These are phyloP conservation scores for Boletus barrowsii DNA, from an alignment of 768 basidiomycete species.

Conservation along the genomic window DNA sequence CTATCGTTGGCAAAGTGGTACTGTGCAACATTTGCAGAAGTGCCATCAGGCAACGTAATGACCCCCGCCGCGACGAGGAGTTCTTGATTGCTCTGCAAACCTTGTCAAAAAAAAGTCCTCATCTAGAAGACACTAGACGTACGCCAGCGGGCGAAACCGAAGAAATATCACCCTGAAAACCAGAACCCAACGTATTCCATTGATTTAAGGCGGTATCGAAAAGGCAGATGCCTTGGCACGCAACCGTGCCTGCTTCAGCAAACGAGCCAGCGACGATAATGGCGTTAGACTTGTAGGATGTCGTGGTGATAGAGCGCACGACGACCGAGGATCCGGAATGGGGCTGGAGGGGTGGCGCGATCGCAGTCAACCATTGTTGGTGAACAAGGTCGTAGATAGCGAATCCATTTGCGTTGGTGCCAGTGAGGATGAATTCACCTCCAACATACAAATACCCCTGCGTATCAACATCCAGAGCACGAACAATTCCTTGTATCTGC, in stretches of 20 bases:
- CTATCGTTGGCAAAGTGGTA: conserved; percentile 69
- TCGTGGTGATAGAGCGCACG: conserved; percentile 68
- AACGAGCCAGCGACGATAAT: conserved; percentile 91
- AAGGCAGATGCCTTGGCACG: conserved; percentile 76
- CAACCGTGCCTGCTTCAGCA: conserved; percentile 66
- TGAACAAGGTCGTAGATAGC: conserved; percentile 74
- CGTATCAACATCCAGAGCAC: conserved; percentile 62
- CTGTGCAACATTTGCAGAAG: conserved; percentile 66
- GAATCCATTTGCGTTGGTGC: conserved; percentile 61
- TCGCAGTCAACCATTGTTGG: conserved; percentile 59
- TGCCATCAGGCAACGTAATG: conserved; percentile 62
- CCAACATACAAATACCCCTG: conserved; percentile 75
- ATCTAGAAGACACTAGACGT: conserved; percentile 25
- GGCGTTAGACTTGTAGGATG: conserved; percentile 54
- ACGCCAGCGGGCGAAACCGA: conserved; percentile 82
- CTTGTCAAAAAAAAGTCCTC: conserved; percentile 4
- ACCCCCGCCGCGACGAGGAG: conserved; percentile 77
- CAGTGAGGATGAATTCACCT: conserved; percentile 71
- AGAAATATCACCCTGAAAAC: conserved; percentile 78
- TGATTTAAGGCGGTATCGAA: conserved; percentile 65
- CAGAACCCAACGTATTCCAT: conserved; percentile 79
- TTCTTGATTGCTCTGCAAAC: conserved; percentile 57
- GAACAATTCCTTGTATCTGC: conserved; percentile 73
- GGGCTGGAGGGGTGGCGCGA: conserved; percentile 59
- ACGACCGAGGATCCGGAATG: conserved; percentile 51